Percentiles rank a stretch among this genome's conserved stretches.
These are phyloP conservation scores for Claviceps monticola DNA, from an alignment of 2,329 filamentous ascomycete species.

Conservation along the genomic window DNA sequence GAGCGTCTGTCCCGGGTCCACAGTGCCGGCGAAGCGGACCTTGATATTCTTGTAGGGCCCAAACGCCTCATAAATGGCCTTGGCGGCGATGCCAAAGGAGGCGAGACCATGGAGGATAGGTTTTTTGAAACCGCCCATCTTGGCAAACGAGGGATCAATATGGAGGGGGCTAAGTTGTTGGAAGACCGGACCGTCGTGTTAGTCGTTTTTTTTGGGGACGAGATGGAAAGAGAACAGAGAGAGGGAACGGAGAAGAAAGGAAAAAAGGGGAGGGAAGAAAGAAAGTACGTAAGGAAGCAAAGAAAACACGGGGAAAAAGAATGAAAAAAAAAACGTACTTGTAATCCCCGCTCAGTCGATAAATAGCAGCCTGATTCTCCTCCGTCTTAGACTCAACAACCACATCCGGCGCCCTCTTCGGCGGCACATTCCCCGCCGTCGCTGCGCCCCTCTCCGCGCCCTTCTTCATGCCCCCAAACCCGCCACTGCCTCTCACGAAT, in stretches of 20 bases:
- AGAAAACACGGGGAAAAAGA: no score
- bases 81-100: constrained; percentile 82
- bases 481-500: constrained; percentile 82
- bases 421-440: constrained; percentile 66
- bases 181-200: no score
- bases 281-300: no score
- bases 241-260: no score
- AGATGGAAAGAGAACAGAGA: neutral
- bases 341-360: constrained; percentile 85
- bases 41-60: constrained; percentile 84
- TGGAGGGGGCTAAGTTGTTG: constrained; percentile 56
- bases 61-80: constrained; percentile 75
- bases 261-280: no score
- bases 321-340: constrained; percentile 37
- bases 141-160: constrained; percentile 87
- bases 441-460: constrained; percentile 63
- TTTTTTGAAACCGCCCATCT: constrained; percentile 85
- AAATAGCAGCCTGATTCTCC: constrained; percentile 84
- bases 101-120: constrained; percentile 96
- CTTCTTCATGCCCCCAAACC: constrained; percentile 76
- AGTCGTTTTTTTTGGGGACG: no score
- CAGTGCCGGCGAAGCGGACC: constrained; percentile 76
- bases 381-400: constrained; percentile 77
- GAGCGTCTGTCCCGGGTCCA: constrained; percentile 78
- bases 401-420: constrained; percentile 61